Evolutionary conservation across 116 monocot species (phyloP).

Genomic region (Papilionanthe hybrid): DNA sequence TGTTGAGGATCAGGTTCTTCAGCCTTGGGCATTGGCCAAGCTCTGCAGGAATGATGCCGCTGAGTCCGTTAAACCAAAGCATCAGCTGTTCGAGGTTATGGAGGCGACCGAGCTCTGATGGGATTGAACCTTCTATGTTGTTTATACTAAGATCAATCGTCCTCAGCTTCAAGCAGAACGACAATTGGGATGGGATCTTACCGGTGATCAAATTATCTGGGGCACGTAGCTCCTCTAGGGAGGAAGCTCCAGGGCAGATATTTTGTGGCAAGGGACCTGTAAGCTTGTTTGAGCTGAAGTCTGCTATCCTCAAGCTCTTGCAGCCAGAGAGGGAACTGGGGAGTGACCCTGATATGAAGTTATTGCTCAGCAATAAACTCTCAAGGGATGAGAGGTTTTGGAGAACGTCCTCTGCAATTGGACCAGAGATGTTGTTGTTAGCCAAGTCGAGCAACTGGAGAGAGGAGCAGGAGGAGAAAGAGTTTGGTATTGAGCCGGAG

Average conservation of each 20-base stretch:
- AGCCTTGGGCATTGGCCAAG: constrained; percentile 47
- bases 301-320: constrained; percentile 44
- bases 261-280: constrained; percentile 28
- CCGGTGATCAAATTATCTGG: constrained; percentile 68
- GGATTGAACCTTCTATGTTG: constrained; percentile 50
- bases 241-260: constrained; percentile 34
- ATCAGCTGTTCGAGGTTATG: constrained; percentile 51
- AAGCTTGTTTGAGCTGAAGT: constrained; percentile 72
- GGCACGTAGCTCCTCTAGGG: constrained; percentile 57
- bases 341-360: constrained; percentile 61
- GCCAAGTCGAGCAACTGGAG: constrained; percentile 63
- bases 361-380: constrained; percentile 56
- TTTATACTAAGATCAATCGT: constrained; percentile 63
- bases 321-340: constrained; percentile 42
- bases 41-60: constrained; percentile 52
- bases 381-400: constrained; percentile 47
- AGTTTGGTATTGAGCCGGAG: constrained; percentile 44
- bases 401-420: constrained; percentile 25
- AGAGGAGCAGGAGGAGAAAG: constrained; percentile 46
- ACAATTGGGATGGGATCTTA: constrained; percentile 32
- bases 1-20: constrained; percentile 64
- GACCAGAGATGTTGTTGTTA: constrained; percentile 65
- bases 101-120: constrained; percentile 45
- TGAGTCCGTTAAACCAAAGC: constrained; percentile 56
- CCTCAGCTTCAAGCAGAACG: constrained; percentile 38